These are phyloP conservation scores for Jimgerdemannia flammicorona DNA, from an alignment of 192 early-diverging fungal species.

Conservation along the genomic window DNA sequence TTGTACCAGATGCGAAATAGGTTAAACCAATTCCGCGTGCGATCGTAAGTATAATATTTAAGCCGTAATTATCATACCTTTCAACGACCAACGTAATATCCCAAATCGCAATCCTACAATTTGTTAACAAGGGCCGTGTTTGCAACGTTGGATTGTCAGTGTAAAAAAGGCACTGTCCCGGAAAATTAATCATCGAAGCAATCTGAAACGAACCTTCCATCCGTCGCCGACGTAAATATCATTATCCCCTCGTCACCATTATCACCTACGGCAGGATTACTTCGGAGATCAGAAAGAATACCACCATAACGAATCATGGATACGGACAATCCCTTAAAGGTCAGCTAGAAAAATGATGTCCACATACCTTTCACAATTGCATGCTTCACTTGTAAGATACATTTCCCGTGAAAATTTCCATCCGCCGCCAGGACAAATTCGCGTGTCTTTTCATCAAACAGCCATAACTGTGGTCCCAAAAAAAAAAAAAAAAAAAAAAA, in stretches of 20 bases:
- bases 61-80: constrained; percentile 12
- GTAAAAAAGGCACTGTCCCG: too few species aligned
- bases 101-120: constrained; percentile 42
- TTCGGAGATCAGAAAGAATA: too few species aligned
- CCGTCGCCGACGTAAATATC: constrained; percentile 52
- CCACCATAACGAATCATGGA: too few species aligned
- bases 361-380: constrained; percentile 23
- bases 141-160: not conserved
- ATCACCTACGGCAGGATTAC: not conserved
- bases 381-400: constrained; percentile 58
- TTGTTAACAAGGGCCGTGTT: not conserved
- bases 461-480: constrained; percentile 42
- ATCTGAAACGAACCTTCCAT: constrained; percentile 28
- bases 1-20: not conserved
- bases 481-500: not conserved
- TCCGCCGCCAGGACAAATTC: constrained; percentile 46
- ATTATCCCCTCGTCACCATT: constrained; percentile 28
- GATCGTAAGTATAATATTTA: constrained; percentile 2
- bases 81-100: constrained; percentile 32
- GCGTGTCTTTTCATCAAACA: constrained; percentile 48
- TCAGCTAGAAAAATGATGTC: not conserved
- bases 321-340: not conserved
- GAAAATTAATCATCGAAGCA: constrained; percentile 8
- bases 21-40: constrained; percentile 7
- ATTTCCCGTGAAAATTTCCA: constrained; percentile 53